Evolutionary conservation across 176 grass and related monocot species (phyloP).

Genomic region (Triticum timopheevii): DNA sequence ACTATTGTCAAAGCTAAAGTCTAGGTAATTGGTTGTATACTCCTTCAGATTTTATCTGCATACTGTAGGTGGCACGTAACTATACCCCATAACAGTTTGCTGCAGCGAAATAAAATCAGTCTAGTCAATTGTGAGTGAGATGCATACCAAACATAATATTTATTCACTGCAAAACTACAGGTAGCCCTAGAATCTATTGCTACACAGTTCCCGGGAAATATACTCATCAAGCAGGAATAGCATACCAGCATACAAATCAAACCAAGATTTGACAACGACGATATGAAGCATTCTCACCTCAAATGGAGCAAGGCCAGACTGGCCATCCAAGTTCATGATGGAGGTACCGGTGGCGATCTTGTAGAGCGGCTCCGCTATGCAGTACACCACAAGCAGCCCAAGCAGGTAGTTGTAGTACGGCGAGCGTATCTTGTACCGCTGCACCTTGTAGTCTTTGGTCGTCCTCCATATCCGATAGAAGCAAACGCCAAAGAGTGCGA

Average conservation of each 20-base stretch:
- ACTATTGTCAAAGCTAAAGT: background rate
- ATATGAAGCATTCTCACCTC: slow-evolving; percentile 51
- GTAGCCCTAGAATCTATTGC: background rate
- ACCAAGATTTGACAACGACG: background rate
- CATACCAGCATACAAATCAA: background rate
- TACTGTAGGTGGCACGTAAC: background rate
- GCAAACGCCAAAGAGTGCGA: slow-evolving; percentile 75
- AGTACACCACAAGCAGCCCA: slow-evolving; percentile 50
- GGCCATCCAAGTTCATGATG: slow-evolving; percentile 79
- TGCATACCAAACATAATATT: background rate
- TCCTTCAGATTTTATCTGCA: background rate
- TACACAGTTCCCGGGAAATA: background rate
- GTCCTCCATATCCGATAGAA: slow-evolving; percentile 96
- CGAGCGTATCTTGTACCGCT: slow-evolving; percentile 62
- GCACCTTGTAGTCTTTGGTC: slow-evolving; percentile 60
- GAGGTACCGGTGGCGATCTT: slow-evolving; percentile 63
- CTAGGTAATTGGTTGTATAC: background rate
- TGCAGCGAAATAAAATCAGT: slow-evolving; percentile 2
- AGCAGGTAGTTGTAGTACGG: slow-evolving; percentile 81
- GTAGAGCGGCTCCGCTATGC: slow-evolving; percentile 63
- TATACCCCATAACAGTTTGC: background rate
- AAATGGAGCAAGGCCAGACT: slow-evolving; percentile 71
- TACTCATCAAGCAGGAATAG: background rate
- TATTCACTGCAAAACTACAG: background rate
- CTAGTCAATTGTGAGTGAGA: background rate